Evolutionary conservation across 2,329 filamentous ascomycete genomes (phyloP).

Genomic region (Fusarium nodosum): DNA sequence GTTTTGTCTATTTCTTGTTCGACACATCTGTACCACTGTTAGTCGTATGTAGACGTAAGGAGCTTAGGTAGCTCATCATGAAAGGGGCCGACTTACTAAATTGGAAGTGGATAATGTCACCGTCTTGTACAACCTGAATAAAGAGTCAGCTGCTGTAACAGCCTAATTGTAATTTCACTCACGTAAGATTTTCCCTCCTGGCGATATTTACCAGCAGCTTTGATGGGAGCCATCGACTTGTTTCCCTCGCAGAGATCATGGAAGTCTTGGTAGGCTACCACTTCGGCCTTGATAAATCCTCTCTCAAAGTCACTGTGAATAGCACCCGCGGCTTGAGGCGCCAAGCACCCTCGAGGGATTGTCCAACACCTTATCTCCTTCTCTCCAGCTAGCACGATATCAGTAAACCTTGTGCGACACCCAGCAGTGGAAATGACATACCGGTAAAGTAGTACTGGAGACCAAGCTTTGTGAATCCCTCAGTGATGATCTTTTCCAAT

Average conservation of each 20-base stretch:
- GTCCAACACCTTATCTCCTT: constrained; percentile 63
- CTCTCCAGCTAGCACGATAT: constrained; percentile 54
- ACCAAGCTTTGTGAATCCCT: constrained; percentile 60
- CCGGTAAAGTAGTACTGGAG: constrained; percentile 62
- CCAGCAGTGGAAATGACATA: constrained; percentile 24
- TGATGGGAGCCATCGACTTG: constrained; percentile 61
- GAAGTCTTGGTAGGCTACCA: constrained; percentile 62
- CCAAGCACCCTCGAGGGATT: constrained; percentile 55
- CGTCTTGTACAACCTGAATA: constrained; percentile 58
- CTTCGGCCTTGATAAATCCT: constrained; percentile 62
- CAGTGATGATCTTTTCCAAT: constrained; percentile 60
- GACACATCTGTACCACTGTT: not conserved
- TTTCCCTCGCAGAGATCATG: constrained; percentile 59
- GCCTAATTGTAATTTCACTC: constrained; percentile 11
- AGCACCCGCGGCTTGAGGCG: constrained; percentile 59
- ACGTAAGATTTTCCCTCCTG: constrained; percentile 62
- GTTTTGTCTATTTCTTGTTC: constrained; percentile 4
- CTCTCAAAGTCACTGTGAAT: constrained; percentile 61
- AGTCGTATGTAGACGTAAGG: fast-evolving
- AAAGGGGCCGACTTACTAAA: constrained; percentile 55
- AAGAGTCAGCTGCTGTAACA: constrained; percentile 37
- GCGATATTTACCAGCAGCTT: constrained; percentile 61
- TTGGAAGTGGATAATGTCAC: constrained; percentile 61
- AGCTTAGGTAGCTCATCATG: not conserved
- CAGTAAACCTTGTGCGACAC: not conserved